Percentiles rank a stretch among this genome's conserved stretches.
Evolutionary conservation across 306 rosid genomes (phyloP).

Genomic region (Pachyrhizus erosus): DNA sequence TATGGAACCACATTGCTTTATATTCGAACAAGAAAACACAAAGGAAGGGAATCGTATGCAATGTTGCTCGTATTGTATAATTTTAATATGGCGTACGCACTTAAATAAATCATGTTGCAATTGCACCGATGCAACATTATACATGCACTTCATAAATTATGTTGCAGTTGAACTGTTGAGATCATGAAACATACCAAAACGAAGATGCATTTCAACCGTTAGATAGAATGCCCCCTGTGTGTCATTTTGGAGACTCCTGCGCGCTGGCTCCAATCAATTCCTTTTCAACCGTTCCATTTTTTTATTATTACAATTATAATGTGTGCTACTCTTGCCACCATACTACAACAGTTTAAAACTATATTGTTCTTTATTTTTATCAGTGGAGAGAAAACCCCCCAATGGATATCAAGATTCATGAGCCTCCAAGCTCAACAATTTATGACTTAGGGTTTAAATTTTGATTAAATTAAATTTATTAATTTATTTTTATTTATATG

Average conservation of each 20-base stretch:
- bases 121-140: neutral
- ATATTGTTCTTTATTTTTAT: neutral
- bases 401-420: neutral
- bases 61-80: neutral
- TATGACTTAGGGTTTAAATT: neutral
- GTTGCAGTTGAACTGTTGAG: neutral
- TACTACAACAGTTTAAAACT: neutral
- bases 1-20: neutral
- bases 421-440: neutral
- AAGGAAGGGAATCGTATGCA: neutral
- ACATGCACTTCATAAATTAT: neutral
- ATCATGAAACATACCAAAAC: neutral
- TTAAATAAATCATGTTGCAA: neutral
- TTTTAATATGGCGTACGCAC: neutral
- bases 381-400: neutral
- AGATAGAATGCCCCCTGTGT: neutral
- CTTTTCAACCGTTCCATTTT: neutral
- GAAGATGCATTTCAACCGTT: neutral
- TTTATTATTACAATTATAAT: too few species aligned
- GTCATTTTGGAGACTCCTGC: neutral
- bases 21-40: neutral
- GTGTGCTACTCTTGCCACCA: neutral
- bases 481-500: neutral
- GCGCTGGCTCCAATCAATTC: neutral
- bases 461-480: neutral